Evolutionary conservation across 352 stramenopile species (phyloP).

Genomic region (Globisporangium lucens): DNA sequence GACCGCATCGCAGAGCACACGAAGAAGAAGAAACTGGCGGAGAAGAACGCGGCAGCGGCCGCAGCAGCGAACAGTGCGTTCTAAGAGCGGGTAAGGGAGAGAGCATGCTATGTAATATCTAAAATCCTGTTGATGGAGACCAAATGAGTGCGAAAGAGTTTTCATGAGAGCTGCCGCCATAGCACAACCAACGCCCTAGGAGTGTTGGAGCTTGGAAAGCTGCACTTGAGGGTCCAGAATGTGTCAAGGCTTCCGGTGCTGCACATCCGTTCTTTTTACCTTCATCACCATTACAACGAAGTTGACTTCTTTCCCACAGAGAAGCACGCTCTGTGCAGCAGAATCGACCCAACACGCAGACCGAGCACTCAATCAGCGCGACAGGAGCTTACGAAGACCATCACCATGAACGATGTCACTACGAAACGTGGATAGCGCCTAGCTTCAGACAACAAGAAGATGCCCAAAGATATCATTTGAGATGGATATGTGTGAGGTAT

Average conservation of each 20-base stretch:
- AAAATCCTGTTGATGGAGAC: not conserved
- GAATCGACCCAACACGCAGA: no score
- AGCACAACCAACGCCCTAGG: not conserved
- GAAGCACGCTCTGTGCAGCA: no score
- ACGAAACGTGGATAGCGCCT: not conserved
- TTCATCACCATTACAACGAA: no score
- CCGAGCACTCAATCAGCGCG: no score
- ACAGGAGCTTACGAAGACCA: not conserved
- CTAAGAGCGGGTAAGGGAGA: not conserved
- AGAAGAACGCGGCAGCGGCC: conserved; percentile 40
- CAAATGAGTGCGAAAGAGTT: not conserved
- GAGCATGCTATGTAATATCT: not conserved
- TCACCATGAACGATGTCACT: not conserved
- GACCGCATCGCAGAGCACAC: conserved; percentile 73
- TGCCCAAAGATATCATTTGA: not conserved
- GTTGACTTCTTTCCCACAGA: no score
- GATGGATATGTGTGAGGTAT: not conserved
- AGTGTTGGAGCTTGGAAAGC: not conserved
- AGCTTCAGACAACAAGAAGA: not conserved
- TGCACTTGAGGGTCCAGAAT: not conserved
- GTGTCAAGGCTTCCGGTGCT: not conserved
- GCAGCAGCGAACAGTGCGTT: not conserved
- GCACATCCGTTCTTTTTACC: not conserved
- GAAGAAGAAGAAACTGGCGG: conserved; percentile 69
- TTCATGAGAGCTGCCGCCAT: not conserved